phyloP scores from a whole-genome alignment of 176 grass and related monocot genomes.

The Otatea glauca region DNA sequence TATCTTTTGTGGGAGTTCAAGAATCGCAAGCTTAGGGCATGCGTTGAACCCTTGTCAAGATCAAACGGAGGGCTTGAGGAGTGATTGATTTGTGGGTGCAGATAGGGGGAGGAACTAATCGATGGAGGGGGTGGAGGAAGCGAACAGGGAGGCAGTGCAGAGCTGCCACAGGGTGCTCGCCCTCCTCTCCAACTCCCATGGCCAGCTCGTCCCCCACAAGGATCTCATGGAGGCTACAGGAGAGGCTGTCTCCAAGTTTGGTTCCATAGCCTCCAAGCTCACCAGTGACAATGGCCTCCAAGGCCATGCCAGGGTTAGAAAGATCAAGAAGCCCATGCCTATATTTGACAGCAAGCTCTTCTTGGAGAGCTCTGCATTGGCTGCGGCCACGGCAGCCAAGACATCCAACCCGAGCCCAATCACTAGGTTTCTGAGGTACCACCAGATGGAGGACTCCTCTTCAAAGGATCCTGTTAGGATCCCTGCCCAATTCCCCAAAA shows the following conservation, averaged over 20 bases:
- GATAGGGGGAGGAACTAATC: conserved; percentile 28
- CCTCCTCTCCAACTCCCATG: conserved; percentile 66
- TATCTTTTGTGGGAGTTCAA: neutral
- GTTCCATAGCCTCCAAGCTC: conserved; percentile 60
- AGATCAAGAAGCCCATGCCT: conserved; percentile 65
- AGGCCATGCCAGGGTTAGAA: conserved; percentile 82
- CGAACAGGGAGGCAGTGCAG: conserved; percentile 67
- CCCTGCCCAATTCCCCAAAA: conserved; percentile 60
- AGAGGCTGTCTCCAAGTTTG: conserved; percentile 71
- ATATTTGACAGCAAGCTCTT: conserved; percentile 73
- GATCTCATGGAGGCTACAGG: conserved; percentile 65
- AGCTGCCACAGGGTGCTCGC: conserved; percentile 77
- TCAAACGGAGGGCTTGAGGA: neutral
- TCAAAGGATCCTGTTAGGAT: conserved; percentile 58
- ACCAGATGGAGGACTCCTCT: conserved; percentile 56
- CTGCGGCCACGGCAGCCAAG: conserved; percentile 15
- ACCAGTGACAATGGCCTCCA: conserved; percentile 52
- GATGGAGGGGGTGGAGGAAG: conserved; percentile 79
- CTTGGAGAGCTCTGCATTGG: conserved; percentile 51
- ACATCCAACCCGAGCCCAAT: conserved; percentile 14
- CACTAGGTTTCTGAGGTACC: conserved; percentile 62
- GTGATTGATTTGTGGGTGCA: conserved; percentile 32
- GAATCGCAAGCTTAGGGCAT: conserved; percentile 13
- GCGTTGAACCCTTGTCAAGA: conserved; percentile 19
- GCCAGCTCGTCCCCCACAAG: conserved; percentile 55